A percentile compares a stretch with the other conserved stretches of the same genome.
phyloP scores from a whole-genome alignment of 768 basidiomycete genomes.

The Royoungia palumana region DNA sequence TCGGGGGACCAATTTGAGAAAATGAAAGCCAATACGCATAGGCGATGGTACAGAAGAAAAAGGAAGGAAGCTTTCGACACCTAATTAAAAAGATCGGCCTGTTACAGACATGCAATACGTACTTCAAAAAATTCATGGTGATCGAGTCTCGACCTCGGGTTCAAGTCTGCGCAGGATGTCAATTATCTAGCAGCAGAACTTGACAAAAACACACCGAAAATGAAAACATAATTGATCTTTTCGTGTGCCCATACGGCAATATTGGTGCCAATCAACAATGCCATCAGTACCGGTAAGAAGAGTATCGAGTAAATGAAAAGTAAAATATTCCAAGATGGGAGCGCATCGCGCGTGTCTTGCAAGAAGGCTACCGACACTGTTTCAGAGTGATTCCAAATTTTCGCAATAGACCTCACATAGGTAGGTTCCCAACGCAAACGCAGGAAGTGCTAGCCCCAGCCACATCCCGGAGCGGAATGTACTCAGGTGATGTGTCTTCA shows the following conservation, averaged over 20 bases:
- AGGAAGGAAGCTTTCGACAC: too few species aligned
- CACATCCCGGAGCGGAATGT: constrained; percentile 72
- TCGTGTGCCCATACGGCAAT: constrained; percentile 69
- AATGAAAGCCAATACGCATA: too few species aligned
- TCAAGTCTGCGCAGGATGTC: constrained; percentile 48
- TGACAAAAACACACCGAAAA: constrained; percentile 60
- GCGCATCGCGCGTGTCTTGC: constrained; percentile 41
- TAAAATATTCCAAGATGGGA: constrained; percentile 70
- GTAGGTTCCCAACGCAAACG: constrained; percentile 60
- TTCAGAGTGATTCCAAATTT: not conserved
- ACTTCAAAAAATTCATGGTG: constrained; percentile 75
- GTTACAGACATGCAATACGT: constrained; percentile 10
- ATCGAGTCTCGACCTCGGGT: constrained; percentile 69
- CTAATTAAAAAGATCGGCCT: not conserved
- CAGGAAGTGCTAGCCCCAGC: constrained; percentile 70
- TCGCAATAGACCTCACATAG: constrained; percentile 37
- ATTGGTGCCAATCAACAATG: constrained; percentile 77
- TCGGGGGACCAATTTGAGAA: too few species aligned
- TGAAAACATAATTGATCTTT: constrained; percentile 88
- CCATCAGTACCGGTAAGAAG: constrained; percentile 70
- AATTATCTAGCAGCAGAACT: not conserved
- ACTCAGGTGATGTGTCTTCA: constrained; percentile 67
- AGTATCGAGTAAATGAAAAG: constrained; percentile 77
- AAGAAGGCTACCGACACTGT: constrained; percentile 46
- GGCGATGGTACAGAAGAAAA: too few species aligned